phyloP scores from a whole-genome alignment of 2,329 filamentous ascomycete genomes.

The Epichloe baconii region DNA sequence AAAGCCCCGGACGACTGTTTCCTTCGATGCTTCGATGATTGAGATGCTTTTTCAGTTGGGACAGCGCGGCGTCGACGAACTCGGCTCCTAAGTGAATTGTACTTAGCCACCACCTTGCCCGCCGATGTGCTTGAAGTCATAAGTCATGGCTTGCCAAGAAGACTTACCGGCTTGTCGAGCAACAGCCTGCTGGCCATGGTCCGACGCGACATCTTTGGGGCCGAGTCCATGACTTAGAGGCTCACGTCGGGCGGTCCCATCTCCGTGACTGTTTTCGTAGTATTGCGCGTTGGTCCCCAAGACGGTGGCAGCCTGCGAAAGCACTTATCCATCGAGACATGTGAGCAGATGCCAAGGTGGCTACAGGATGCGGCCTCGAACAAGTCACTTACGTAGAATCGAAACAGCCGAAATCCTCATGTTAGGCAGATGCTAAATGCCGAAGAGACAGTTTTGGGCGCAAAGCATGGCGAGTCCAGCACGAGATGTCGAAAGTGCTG shows the following conservation, averaged over 20 bases:
- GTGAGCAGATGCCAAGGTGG: conserved; percentile 12
- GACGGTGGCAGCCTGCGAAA: conserved; percentile 30
- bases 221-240: conserved; percentile 20
- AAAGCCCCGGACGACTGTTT: conserved; percentile 32
- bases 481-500: neutral
- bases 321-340: conserved; percentile 25
- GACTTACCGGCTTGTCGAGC: conserved; percentile 25
- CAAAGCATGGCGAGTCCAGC: conserved; percentile 17
- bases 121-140: neutral
- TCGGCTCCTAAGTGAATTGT: conserved; percentile 30
- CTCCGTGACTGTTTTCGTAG: conserved; percentile 18
- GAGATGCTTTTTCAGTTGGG: conserved; percentile 35
- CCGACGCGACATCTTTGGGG: conserved; percentile 18
- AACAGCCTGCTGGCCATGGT: conserved; percentile 13
- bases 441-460: conserved; percentile 11
- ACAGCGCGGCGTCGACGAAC: conserved; percentile 37
- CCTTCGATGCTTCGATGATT: conserved; percentile 28
- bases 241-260: conserved; percentile 15
- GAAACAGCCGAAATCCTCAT: conserved; percentile 29
- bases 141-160: neutral
- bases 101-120: neutral
- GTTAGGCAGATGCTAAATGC: conserved; percentile 23
- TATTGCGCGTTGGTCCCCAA: conserved; percentile 26
- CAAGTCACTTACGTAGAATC: conserved; percentile 27
- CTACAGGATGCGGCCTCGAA: conserved; percentile 1